These are phyloP conservation scores for Aspergillus sclerotioniger DNA, from an alignment of 495 filamentous ascomycete genomes.

Conservation along the genomic window DNA sequence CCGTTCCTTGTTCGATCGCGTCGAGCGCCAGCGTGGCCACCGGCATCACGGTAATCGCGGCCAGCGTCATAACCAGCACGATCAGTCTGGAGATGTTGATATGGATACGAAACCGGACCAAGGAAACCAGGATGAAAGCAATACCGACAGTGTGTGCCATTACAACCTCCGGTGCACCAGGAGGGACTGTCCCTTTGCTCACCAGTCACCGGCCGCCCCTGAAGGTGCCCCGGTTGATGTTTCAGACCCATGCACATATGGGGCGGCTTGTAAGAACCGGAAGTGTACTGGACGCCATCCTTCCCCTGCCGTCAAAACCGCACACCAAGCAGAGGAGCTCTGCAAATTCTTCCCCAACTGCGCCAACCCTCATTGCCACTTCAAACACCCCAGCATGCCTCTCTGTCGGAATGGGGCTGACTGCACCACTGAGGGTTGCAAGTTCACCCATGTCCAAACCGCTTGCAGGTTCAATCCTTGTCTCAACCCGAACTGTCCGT, in stretches of 20 bases:
- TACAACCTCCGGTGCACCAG: slow-evolving; percentile 88
- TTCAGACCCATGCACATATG: slow-evolving; percentile 76
- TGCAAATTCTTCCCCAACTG: slow-evolving; percentile 97
- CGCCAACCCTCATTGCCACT: slow-evolving; percentile 80
- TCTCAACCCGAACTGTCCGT: slow-evolving; percentile 77
- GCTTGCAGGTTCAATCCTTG: slow-evolving; percentile 92
- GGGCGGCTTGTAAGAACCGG: slow-evolving; percentile 87
- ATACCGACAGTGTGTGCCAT: slow-evolving; percentile 59
- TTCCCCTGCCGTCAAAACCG: slow-evolving; percentile 75
- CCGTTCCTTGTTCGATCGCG: slow-evolving; percentile 77
- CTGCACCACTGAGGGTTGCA: slow-evolving; percentile 80
- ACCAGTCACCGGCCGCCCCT: slow-evolving; percentile 89
- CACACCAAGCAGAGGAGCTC: slow-evolving; percentile 77
- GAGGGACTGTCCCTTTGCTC: slow-evolving; percentile 85
- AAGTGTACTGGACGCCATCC: slow-evolving; percentile 93
- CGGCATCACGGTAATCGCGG: slow-evolving; percentile 36
- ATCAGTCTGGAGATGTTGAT: slow-evolving; percentile 35
- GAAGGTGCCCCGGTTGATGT: slow-evolving; percentile 78
- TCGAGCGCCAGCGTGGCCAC: slow-evolving; percentile 49
- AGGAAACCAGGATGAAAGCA: slow-evolving; percentile 54
- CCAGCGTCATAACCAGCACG: slow-evolving; percentile 27
- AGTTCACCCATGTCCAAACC: slow-evolving; percentile 80
- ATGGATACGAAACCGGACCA: slow-evolving; percentile 37
- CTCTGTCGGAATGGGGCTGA: slow-evolving; percentile 92
- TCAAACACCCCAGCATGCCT: slow-evolving; percentile 76